Percentiles rank a stretch among this genome's conserved stretches.
phyloP scores from a whole-genome alignment of 2,329 filamentous ascomycete species.

The Tolypocladium ovalisporum region DNA sequence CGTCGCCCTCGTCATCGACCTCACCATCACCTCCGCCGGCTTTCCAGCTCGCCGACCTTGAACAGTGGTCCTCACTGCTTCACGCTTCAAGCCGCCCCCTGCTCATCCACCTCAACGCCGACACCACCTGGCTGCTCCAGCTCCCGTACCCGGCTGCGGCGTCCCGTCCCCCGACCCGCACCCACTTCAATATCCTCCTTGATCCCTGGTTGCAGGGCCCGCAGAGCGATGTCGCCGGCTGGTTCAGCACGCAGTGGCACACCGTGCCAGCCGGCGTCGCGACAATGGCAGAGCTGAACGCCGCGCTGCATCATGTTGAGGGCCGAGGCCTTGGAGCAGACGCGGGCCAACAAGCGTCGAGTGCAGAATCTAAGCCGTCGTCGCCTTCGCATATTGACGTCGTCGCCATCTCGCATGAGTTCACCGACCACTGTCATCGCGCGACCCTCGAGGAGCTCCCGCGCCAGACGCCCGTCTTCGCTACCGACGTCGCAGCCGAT shows the following conservation, averaged over 20 bases:
- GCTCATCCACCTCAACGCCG: conserved; percentile 55
- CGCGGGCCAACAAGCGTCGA: conserved; percentile 1
- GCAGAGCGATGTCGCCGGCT: conserved; percentile 50
- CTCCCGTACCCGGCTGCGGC: conserved; percentile 39
- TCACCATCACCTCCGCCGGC: background rate
- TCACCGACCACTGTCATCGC: conserved; percentile 58
- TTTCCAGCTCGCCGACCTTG: conserved; percentile 5
- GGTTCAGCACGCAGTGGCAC: conserved; percentile 58
- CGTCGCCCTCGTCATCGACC: background rate
- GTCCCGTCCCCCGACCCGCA: conserved; percentile 28
- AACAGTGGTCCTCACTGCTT: conserved; percentile 10
- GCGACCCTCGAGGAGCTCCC: conserved; percentile 47
- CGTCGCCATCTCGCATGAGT: conserved; percentile 53
- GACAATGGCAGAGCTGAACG: conserved; percentile 44
- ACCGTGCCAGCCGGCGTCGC: conserved; percentile 40
- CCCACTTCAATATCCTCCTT: conserved; percentile 53
- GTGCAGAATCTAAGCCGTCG: background rate
- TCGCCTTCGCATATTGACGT: conserved; percentile 34
- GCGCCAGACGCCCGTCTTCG: conserved; percentile 44
- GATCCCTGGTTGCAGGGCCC: conserved; percentile 55
- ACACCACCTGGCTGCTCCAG: conserved; percentile 58
- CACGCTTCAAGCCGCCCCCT: conserved; percentile 21
- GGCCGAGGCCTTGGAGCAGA: background rate
- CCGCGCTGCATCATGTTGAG: conserved; percentile 38
- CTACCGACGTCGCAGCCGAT: conserved; percentile 44